A percentile compares a stretch with the other conserved stretches of the same genome.
These are phyloP conservation scores for Penicillium steckii DNA, from an alignment of 495 filamentous ascomycete genomes.

Conservation along the genomic window DNA sequence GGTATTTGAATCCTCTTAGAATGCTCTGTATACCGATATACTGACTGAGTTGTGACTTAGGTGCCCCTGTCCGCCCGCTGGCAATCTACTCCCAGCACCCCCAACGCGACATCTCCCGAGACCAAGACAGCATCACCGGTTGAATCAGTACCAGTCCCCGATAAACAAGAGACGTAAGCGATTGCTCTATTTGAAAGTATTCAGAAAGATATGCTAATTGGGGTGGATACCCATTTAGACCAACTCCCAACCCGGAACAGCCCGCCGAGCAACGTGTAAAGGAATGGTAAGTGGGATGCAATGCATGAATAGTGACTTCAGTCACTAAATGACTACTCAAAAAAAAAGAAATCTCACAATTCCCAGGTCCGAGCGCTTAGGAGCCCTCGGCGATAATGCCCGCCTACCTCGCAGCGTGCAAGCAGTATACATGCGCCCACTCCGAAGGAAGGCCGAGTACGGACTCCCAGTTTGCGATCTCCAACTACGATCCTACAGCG, in stretches of 20 bases:
- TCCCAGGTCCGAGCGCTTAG: slow-evolving; percentile 38
- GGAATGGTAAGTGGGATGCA: slow-evolving; percentile 30
- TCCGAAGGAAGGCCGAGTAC: slow-evolving; percentile 69
- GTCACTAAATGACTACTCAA: too few species aligned
- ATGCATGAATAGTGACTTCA: background rate
- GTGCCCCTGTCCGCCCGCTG: slow-evolving; percentile 24
- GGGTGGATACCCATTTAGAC: slow-evolving; percentile 9
- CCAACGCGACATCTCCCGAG: slow-evolving; percentile 14
- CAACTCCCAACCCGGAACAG: slow-evolving; percentile 7
- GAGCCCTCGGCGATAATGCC: slow-evolving; percentile 34
- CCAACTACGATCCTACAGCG: slow-evolving; percentile 87
- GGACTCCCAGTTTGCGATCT: slow-evolving; percentile 85
- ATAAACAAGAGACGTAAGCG: background rate
- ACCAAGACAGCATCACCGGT: slow-evolving; percentile 12
- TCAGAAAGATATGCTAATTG: background rate
- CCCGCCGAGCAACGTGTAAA: slow-evolving; percentile 20
- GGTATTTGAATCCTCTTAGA: slow-evolving; percentile 11
- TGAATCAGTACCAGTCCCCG: slow-evolving; percentile 3
- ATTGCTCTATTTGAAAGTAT: background rate
- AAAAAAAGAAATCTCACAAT: background rate
- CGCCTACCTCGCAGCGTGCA: slow-evolving; percentile 75
- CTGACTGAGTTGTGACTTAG: slow-evolving; percentile 9
- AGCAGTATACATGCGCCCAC: slow-evolving; percentile 80
- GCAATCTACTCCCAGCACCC: slow-evolving; percentile 24
- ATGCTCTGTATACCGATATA: background rate